Percentiles rank a stretch among this genome's conserved stretches.
These are phyloP conservation scores for Tetrahymena thermophila DNA, from an alignment of 73 alveolate species.

Conservation along the genomic window DNA sequence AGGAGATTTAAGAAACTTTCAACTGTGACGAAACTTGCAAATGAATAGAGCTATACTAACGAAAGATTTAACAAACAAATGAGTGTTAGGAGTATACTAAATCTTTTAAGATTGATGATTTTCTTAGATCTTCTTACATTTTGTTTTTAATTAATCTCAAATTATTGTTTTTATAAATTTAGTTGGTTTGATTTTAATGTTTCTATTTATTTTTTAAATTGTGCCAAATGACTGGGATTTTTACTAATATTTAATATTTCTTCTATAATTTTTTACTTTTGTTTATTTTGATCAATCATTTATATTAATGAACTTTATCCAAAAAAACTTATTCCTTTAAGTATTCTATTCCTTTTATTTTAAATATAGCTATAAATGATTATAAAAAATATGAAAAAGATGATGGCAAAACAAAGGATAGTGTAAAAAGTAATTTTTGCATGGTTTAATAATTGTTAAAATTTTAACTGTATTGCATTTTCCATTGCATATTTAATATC, in stretches of 20 bases:
- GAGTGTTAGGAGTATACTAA: neutral
- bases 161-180: neutral
- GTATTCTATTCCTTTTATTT: neutral
- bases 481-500: neutral
- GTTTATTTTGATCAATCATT: neutral
- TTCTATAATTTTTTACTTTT: neutral
- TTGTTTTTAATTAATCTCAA: neutral
- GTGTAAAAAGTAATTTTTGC: neutral
- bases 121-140: neutral
- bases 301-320: no score
- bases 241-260: neutral
- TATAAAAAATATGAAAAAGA: neutral
- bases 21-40: neutral
- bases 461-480: neutral
- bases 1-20: neutral
- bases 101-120: neutral
- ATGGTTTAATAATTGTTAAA: neutral
- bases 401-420: neutral
- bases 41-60: neutral
- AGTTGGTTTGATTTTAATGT: neutral
- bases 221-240: neutral
- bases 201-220: neutral
- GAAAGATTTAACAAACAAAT: neutral
- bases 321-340: neutral
- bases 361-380: neutral